Base-by-base conservation (phyloP, 108 stramenopile genomes). In the Cylindrotheca closterium region DNA sequence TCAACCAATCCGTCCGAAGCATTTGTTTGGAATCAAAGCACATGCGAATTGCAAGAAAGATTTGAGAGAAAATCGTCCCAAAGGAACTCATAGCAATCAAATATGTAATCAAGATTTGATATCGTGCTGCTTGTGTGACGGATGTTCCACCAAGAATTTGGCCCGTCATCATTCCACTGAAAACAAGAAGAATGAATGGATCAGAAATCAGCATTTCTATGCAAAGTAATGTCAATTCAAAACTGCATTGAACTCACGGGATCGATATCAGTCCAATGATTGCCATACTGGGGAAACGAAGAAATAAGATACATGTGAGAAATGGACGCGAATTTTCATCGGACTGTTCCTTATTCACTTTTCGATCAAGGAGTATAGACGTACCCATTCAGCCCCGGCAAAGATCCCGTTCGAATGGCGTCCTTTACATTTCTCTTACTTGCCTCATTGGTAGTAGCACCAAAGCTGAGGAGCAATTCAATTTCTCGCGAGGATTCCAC, bases 141-240 rank as follows among this genome's bases (percentile, higher is more conserved):
- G 87, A 58, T 18, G 81, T 71, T 26, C 96, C 94, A 1, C 91
- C 91, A 26, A 97, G 70, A 27, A 95, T 88, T 58, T 97, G 96
- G 21, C 96, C 94, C 1, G 94, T 95, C 96, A 97, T 97, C 94
- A 97, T 97, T 8, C 96, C 94, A 10, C 37, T 42, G 15, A 7
- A 15, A 42, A 42, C 15, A n/a, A 15, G 37, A 42, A 42, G 37
- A 42, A 42, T 10, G 15, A 42, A 42, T 10, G 37, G 7, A 15
- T 42, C 15, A 10, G 37, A 42, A 15, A 42, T 10, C 37, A 42
- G 37, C 37, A 10, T 42, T 15, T 7, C 37, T 10, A n/a, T n/a
- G n/a, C n/a, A n/a, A n/a, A n/a, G n/a, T n/a, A 25, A 52, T 52
- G 12, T 7, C 51, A 42, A 42, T 42, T 42, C 37, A 42, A n/a